Conservation (phyloP, 306 rosid genomes). For the Leucaena leucocephala region DNA sequence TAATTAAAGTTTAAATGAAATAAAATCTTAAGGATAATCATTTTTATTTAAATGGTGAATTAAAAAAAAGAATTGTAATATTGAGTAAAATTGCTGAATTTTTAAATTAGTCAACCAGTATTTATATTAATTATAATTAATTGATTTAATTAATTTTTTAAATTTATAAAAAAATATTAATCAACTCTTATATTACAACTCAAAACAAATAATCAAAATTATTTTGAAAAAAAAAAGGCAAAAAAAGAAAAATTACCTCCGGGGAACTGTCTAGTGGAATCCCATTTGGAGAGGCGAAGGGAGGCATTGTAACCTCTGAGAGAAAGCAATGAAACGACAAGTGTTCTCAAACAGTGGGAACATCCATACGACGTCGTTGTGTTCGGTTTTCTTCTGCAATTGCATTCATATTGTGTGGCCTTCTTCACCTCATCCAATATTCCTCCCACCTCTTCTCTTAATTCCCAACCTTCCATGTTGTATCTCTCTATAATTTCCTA, state of each 20-base stretch:
- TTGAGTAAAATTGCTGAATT: too few species aligned
- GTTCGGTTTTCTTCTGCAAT: constrained; percentile 44
- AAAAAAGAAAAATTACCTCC: constrained; percentile 40
- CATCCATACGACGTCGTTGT: constrained; percentile 32
- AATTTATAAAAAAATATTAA: too few species aligned
- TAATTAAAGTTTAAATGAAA: too few species aligned
- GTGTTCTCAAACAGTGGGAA: constrained; percentile 51
- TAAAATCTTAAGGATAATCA: too few species aligned
- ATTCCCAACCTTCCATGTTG: constrained; percentile 39
- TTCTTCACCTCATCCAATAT: constrained; percentile 39
- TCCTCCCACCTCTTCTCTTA: constrained; percentile 51
- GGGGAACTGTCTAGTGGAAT: constrained; percentile 45
- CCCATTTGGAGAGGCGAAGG: constrained; percentile 61
- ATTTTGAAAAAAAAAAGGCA: not conserved
- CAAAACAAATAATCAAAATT: too few species aligned
- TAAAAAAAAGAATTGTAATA: too few species aligned
- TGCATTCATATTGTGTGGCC: constrained; percentile 37
- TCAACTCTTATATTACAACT: too few species aligned
- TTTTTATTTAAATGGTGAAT: too few species aligned
- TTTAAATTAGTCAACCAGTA: too few species aligned
- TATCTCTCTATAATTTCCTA: constrained; percentile 66
- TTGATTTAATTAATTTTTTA: too few species aligned
- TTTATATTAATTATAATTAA: too few species aligned
- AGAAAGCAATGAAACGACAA: constrained; percentile 44
- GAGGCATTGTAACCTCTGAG: constrained; percentile 54